Evolutionary conservation across 352 stramenopile species (phyloP), one percentile per base, ranked within the genome.

Genomic region (Phytophthora vignae): DNA sequence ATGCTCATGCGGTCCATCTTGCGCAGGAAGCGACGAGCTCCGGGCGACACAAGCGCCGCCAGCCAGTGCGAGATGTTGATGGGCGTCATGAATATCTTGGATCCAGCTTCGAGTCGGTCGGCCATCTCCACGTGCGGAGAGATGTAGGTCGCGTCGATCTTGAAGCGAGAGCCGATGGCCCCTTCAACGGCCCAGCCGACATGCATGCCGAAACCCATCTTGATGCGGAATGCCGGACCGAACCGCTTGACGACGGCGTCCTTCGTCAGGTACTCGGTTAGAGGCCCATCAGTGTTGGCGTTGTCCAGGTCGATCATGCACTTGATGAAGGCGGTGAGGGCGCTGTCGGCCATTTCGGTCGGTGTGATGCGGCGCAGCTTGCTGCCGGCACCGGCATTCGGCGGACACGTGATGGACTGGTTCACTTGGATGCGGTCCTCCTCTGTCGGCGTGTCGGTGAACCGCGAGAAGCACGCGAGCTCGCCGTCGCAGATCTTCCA

Each of bases 131-230:
- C 96, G 59, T 98, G 93, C 25, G 97, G 94, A 6, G 92, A 98
- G 59, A 99, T 97, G 71, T 99, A 99, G 15, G 96, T 99, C n/a
- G 96, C 96, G 73, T 99, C 97, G 67, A 99, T 98, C 71, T 99
- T 99, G 65, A 91, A 91, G 14, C 94, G 85, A 14, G 94, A 98
- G 40, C 96, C 96, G 65, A 99, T 99, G 3, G 96, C 97, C 12
- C 97, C 97, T 80, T 99, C 95, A 29, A 99, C 95, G 10, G 96
- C 96, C 92, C 94, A 98, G 40, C 97, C 97, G n/a, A 98, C 92
- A 77, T 99, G 96, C 75, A 99, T 92, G 33, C 96, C 97, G 73
- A 98, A 99, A 17, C 96, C 97, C 90, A 99, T 98, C 60, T 94
- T 95, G 63, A 95, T 92, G 27, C 85, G 87, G 68, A 96, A 95